Base-by-base conservation (phyloP, 169 alveolate species). In the Eimeria maxima region DNA sequence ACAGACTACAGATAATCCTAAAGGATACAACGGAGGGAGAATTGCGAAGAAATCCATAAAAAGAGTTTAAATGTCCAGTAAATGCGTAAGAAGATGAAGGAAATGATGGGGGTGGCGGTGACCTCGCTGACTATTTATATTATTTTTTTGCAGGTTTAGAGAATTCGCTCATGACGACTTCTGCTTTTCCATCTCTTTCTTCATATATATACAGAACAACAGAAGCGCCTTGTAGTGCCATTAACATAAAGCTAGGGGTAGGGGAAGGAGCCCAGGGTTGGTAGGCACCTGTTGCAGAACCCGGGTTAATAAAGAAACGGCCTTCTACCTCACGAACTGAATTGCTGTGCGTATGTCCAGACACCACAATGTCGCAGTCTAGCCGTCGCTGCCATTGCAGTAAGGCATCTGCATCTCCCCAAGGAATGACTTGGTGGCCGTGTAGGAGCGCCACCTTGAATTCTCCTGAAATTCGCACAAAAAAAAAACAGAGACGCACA, bases 351-450 rank as follows among this genome's bases (percentile, higher is more conserved):
- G 99, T 98, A 93, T 98, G 99, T 29, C 99, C 99, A 47, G 97
- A 96, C 65, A 99, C 98, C 76, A 98, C 95, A 65, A 99, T 97
- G 96, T 99, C 99, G 95, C 99, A 97, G 84, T 98, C 99, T 53
- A 98, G 95, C 95, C 98, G 96, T 95, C 99, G 98, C 94, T 97
- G 98, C 95, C 98, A 96, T 60, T 98, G 96, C 44, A 97, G 96
- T 67, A 99, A 92, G 8, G 99, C 97, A 95, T 98, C 99, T 14
- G 97, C 95, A 96, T 99, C 99, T 38, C 99, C 99, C 99, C 99
- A 98, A 20, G 99, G 99, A 33, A 98, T 97, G 10, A 98, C 93
- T 96, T 99, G 98, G 95, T 99, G 99, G n/a, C 99, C 99, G 97
- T 99, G 99, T 57, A 99, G 98, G 89, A 99, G 86, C 47, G 99